phyloP scores from a whole-genome alignment of 2,329 filamentous ascomycete species.

The Monilinia fructigena region DNA sequence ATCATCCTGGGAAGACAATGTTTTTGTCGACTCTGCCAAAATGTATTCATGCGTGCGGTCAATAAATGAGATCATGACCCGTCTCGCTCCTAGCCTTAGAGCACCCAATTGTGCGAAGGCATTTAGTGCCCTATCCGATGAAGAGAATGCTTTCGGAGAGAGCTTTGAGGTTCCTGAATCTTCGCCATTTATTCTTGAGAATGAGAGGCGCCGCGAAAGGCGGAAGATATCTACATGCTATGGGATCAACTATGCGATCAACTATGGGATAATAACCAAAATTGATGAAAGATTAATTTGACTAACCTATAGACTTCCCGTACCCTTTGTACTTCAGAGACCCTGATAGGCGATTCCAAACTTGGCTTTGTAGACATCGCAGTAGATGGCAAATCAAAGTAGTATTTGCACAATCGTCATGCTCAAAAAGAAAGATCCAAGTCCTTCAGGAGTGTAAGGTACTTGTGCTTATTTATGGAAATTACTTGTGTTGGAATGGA shows the following conservation, averaged over 20 bases:
- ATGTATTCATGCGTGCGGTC: constrained; percentile 35
- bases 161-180: not conserved
- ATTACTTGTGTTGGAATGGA: not conserved
- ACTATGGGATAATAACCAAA: not conserved
- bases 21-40: constrained; percentile 46
- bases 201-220: constrained; percentile 8
- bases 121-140: constrained; percentile 46
- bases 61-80: constrained; percentile 46
- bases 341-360: not conserved
- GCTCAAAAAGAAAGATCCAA: not conserved
- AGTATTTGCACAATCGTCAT: not conserved
- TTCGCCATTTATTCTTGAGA: not conserved
- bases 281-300: not conserved
- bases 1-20: constrained; percentile 38
- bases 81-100: constrained; percentile 47
- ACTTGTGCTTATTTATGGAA: not conserved
- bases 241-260: not conserved
- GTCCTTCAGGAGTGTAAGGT: not conserved
- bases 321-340: constrained; percentile 16
- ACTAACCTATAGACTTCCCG: constrained; percentile 22
- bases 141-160: constrained; percentile 27
- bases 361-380: not conserved
- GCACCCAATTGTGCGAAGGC: constrained; percentile 50
- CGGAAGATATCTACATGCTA: constrained; percentile 12
- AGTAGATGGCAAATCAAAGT: not conserved